A percentile compares a stretch with the other conserved stretches of the same genome.
phyloP scores from a whole-genome alignment of 306 rosid species.

The Morella rubra region DNA sequence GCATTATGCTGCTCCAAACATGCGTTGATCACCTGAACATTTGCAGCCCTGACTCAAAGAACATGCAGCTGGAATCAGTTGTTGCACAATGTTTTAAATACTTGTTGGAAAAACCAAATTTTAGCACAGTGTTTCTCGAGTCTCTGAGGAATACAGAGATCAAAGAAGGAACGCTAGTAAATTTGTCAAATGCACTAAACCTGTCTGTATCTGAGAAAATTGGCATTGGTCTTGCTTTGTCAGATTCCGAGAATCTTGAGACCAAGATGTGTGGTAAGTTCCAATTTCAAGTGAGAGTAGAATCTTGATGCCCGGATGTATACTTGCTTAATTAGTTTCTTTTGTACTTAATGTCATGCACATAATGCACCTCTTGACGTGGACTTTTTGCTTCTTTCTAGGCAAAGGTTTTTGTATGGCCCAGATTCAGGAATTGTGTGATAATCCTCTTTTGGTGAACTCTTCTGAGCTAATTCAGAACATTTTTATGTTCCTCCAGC shows the following conservation, averaged over 20 bases:
- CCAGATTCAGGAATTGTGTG: constrained; percentile 75
- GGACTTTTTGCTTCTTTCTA: constrained; percentile 32
- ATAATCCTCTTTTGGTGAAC: constrained; percentile 53
- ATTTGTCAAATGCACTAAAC: constrained; percentile 55
- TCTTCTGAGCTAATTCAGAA: constrained; percentile 69
- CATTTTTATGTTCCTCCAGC: constrained; percentile 74
- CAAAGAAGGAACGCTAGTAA: constrained; percentile 59
- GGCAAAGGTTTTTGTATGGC: constrained; percentile 86
- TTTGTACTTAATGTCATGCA: neutral
- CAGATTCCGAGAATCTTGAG: constrained; percentile 82
- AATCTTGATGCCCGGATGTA: constrained; percentile 14
- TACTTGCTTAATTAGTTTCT: constrained; percentile 21
- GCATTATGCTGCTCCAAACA: constrained; percentile 76
- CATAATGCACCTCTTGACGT: neutral
- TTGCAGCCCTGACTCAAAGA: constrained; percentile 48
- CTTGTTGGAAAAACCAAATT: constrained; percentile 78
- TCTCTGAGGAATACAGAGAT: constrained; percentile 63
- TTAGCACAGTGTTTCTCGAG: constrained; percentile 76
- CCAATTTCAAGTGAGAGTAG: constrained; percentile 2
- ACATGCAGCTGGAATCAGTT: constrained; percentile 47
- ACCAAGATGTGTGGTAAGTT: constrained; percentile 67
- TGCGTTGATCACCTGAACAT: constrained; percentile 71
- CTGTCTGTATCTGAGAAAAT: constrained; percentile 72
- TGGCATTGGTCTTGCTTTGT: constrained; percentile 78
- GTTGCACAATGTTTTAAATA: constrained; percentile 57